A percentile compares a stretch with the other conserved stretches of the same genome.
phyloP scores from a whole-genome alignment of 2,329 filamentous ascomycete species.

The Aspergillus quadricinctus region DNA sequence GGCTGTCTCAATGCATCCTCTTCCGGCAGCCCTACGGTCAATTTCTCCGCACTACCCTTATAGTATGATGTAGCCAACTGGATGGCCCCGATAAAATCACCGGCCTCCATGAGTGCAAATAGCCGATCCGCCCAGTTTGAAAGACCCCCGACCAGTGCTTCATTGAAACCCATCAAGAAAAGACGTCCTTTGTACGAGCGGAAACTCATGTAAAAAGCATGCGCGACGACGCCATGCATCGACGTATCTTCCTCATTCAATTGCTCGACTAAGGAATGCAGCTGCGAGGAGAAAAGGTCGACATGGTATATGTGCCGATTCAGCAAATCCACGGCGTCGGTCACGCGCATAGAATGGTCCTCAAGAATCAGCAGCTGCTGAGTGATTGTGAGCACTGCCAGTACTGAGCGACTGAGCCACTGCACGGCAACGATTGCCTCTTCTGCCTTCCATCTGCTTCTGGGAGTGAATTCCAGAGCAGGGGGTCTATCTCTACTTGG shows the following conservation, averaged over 20 bases:
- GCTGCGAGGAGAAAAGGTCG: conserved; percentile 83
- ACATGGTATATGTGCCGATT: conserved; percentile 89
- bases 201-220: conserved; percentile 98
- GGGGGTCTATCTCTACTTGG: conserved; percentile 73
- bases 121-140: conserved; percentile 97
- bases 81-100: conserved; percentile 92
- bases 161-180: conserved; percentile 90
- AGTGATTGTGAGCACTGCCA: conserved; percentile 88
- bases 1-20: conserved; percentile 69
- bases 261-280: conserved; percentile 80
- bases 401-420: conserved; percentile 90
- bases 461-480: conserved; percentile 71
- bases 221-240: conserved; percentile 92
- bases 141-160: conserved; percentile 81
- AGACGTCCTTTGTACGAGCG: conserved; percentile 89
- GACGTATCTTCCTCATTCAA: conserved; percentile 80
- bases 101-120: conserved; percentile 89
- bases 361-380: conserved; percentile 90
- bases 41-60: conserved; percentile 82
- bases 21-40: conserved; percentile 89
- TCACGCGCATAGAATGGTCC: conserved; percentile 82
- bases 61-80: conserved; percentile 89
- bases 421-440: conserved; percentile 95
- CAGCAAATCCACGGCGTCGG: conserved; percentile 88
- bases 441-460: conserved; percentile 87